Evolutionary conservation across 2,329 filamentous ascomycete species (phyloP).

Genomic region (Lachnellula hyalina): DNA sequence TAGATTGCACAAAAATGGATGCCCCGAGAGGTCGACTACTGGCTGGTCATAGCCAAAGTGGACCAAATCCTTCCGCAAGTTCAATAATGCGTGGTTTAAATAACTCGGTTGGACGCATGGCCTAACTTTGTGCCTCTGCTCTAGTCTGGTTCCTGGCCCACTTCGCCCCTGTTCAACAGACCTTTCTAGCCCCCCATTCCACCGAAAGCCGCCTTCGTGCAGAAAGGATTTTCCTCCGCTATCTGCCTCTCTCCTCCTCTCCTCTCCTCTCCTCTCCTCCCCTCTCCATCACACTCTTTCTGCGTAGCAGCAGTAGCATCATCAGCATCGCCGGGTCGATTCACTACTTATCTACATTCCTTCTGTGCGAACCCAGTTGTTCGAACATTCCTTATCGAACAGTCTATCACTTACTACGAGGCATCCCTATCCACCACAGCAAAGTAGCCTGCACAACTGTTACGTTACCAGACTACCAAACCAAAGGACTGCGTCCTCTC

Average conservation of each 20-base stretch:
- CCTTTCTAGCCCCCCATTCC: background rate
- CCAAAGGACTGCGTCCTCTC: background rate
- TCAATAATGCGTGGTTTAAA: too few relatives aligned
- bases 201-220: background rate
- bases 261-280: slow-evolving; percentile 6
- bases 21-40: too few relatives aligned
- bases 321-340: slow-evolving; percentile 25
- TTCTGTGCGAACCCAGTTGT: slow-evolving; percentile 26
- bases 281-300: slow-evolving; percentile 10
- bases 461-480: background rate
- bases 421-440: slow-evolving; percentile 1
- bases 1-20: too few relatives aligned
- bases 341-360: slow-evolving; percentile 15
- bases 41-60: too few relatives aligned
- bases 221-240: slow-evolving; percentile 3
- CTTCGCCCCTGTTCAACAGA: background rate
- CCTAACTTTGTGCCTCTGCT: background rate
- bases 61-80: too few relatives aligned
- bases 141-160: background rate
- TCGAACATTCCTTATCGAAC: slow-evolving; percentile 26
- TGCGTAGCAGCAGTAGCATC: slow-evolving; percentile 8
- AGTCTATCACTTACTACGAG: slow-evolving; percentile 12
- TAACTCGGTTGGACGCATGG: too few relatives aligned
- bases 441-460: background rate
- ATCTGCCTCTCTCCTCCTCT: background rate